Base-by-base conservation (phyloP, 1,139 yeast species). In the Suhomyces guaymorum region DNA sequence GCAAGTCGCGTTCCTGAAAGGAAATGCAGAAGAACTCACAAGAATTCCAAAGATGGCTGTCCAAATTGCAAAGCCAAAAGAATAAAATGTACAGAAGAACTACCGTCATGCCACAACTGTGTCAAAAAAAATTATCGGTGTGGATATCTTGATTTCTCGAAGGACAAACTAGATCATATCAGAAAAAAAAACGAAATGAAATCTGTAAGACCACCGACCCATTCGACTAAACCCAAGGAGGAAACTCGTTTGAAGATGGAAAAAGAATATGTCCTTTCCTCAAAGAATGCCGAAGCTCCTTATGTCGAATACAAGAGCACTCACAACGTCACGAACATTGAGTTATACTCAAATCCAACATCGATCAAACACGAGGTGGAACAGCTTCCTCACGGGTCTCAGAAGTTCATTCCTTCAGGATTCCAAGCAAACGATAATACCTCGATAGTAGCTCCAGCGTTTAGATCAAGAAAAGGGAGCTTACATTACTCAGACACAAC, bases 1-100 rank as follows among this genome's bases (percentile, higher is more conserved):
- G 26, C 26, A 5, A 24, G 35, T 30, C 37, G 45, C 11, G 15
- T 37, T 12, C 21, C 33, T 8, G 66, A 62, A 47, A 54, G 73
- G 36, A 65, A 65, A 39, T 64, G 69, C 41, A 56, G 75, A 44
- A 54, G 73, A 41, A 62, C 72, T 15, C 75, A 70, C 40, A 69
- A 69, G 42, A 70, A 70, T 43, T 68, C 74, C 4, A 49, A 71
- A 29, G 75, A 70, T 46, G 75, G 66, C 3, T 70, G 75, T 41
- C 74, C 75, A 5, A 69, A 69, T 47, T 70, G 75, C 49, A 65
- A 66, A 37, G 59, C 63, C 7, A 68, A 65, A 41, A 51, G 75
- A 45, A 66, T 70, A 51, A 70, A 69, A 44, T 70, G 75, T 41
- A 48, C 66, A 1, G 75, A 70, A 42, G 74, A 69, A 38, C 54